These are phyloP conservation scores for Volvox africanus DNA, from an alignment of 139 green algal genomes.

Conservation along the genomic window DNA sequence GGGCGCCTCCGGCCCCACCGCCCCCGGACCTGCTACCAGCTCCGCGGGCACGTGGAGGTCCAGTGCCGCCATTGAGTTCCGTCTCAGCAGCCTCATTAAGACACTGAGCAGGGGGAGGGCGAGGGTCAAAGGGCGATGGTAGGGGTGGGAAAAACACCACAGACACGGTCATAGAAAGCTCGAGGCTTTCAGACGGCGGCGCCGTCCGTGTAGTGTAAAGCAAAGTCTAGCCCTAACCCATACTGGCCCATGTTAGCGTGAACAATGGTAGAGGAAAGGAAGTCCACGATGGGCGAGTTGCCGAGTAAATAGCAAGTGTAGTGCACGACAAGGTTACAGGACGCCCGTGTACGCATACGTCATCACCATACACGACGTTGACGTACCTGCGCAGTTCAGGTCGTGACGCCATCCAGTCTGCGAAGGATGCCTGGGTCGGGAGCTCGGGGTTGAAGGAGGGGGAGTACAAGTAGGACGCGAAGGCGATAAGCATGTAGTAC, in stretches of 20 bases:
- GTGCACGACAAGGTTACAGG: no score
- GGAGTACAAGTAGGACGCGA: constrained; percentile 84
- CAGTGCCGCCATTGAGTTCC: constrained; percentile 90
- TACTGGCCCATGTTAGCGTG: no score
- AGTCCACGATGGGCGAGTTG: neutral
- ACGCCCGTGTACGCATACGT: no score
- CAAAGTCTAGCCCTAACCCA: no score
- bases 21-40: neutral
- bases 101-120: constrained; percentile 51
- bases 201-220: no score
- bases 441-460: constrained; percentile 69
- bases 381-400: constrained; percentile 83
- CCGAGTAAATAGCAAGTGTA: no score
- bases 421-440: constrained; percentile 69
- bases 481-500: constrained; percentile 88
- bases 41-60: constrained; percentile 75
- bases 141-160: no score
- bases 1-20: neutral
- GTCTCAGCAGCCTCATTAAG: constrained; percentile 82
- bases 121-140: no score
- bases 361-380: no score
- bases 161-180: no score
- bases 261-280: neutral
- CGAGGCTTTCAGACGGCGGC: no score
- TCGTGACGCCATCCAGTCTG: constrained; percentile 75